A percentile compares a stretch with the other conserved stretches of the same genome.
Conservation (phyloP, 2,329 filamentous ascomycete species). For the Paracamarosporium sp. region DNA sequence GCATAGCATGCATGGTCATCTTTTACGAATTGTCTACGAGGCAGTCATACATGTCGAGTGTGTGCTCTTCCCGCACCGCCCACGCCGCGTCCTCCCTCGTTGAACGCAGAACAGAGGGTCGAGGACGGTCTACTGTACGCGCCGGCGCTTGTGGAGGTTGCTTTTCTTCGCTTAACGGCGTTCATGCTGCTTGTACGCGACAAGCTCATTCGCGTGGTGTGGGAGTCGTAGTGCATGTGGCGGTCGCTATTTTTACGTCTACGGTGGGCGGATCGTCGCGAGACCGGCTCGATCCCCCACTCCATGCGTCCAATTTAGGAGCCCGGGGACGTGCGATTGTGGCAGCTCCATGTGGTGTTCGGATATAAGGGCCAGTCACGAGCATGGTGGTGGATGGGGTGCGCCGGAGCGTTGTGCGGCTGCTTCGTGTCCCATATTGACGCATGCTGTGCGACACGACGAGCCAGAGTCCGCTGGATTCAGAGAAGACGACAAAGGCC, state of each 20-base stretch:
- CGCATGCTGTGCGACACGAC: slow-evolving; percentile 4
- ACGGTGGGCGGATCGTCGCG: not conserved
- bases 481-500: not conserved
- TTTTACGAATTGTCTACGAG: not conserved
- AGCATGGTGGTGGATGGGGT: not conserved
- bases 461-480: not conserved
- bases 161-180: not conserved
- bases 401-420: slow-evolving; percentile 3
- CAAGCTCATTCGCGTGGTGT: slow-evolving; percentile 7
- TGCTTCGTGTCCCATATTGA: not conserved
- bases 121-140: not conserved
- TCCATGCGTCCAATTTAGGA: not conserved
- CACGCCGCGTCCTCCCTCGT: not conserved
- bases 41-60: not conserved
- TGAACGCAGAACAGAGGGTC: not conserved
- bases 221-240: slow-evolving; percentile 1
- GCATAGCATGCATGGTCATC: not conserved
- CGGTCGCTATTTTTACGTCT: slow-evolving; percentile 5
- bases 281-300: not conserved
- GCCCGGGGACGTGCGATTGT: not conserved
- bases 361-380: not conserved
- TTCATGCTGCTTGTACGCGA: slow-evolving; percentile 1
- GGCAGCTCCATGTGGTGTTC: not conserved
- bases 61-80: not conserved
- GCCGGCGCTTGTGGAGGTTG: not conserved